Percentiles rank a stretch among this genome's conserved stretches.
These are phyloP conservation scores for Fistulifera pelliculosa DNA, from an alignment of 108 stramenopile species.

Conservation along the genomic window DNA sequence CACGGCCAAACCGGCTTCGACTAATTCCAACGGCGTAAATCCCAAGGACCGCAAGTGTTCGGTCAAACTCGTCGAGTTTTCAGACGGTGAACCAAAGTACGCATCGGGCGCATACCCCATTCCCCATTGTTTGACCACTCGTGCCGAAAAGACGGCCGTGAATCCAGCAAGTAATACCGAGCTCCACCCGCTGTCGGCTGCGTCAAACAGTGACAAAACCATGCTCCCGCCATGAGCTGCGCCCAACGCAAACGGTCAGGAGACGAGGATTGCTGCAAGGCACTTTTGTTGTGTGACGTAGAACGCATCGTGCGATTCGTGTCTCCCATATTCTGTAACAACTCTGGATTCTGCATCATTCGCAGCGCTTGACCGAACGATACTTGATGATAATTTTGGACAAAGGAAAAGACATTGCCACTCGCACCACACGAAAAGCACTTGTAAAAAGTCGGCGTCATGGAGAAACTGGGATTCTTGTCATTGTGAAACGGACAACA, in stretches of 20 bases:
- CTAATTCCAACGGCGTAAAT: slow-evolving; percentile 67
- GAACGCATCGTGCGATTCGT: not conserved
- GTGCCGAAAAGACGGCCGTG: slow-evolving; percentile 53
- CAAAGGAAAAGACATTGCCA: slow-evolving; percentile 85
- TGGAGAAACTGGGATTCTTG: slow-evolving; percentile 68
- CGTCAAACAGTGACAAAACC: slow-evolving; percentile 61
- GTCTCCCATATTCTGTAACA: not conserved
- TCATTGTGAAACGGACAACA: slow-evolving; percentile 94
- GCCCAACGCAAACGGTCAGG: slow-evolving; percentile 46
- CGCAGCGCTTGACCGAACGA: slow-evolving; percentile 66
- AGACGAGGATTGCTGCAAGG: not conserved
- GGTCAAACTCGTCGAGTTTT: slow-evolving; percentile 79
- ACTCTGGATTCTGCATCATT: slow-evolving; percentile 23
- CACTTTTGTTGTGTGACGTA: not conserved
- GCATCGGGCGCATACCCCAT: slow-evolving; percentile 87
- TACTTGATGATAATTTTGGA: slow-evolving; percentile 65
- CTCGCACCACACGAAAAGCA: slow-evolving; percentile 93
- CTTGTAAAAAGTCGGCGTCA: slow-evolving; percentile 78
- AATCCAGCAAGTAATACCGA: slow-evolving; percentile 51
- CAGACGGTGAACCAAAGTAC: slow-evolving; percentile 41
- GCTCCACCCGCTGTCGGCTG: slow-evolving; percentile 56
- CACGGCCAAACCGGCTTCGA: slow-evolving; percentile 80
- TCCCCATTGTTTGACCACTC: not conserved
- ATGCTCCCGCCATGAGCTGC: slow-evolving; percentile 75
- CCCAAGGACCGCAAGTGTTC: slow-evolving; percentile 50